A percentile compares a stretch with the other conserved stretches of the same genome.
Evolutionary conservation across 768 basidiomycete species (phyloP).

Genomic region (Boletus pseudo-olivaceus): DNA sequence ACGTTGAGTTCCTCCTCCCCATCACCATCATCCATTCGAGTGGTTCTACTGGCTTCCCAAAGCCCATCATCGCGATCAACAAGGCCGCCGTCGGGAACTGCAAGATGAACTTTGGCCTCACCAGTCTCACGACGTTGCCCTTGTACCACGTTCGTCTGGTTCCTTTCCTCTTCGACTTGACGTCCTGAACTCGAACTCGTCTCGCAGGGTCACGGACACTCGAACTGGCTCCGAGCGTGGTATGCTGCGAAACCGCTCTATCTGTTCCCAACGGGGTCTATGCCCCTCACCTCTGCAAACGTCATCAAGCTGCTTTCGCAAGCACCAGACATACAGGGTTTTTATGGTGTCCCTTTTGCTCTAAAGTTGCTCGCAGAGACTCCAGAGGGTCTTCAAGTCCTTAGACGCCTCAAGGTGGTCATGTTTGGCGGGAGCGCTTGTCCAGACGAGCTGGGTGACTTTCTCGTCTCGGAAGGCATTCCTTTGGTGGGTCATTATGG

Average conservation of each 20-base stretch:
- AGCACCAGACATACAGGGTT: conserved; percentile 30
- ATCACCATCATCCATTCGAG: conserved; percentile 27
- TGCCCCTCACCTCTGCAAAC: conserved; percentile 45
- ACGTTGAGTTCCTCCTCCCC: conserved; percentile 20
- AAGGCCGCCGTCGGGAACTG: conserved; percentile 35
- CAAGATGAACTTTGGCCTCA: conserved; percentile 29
- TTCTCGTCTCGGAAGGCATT: conserved; percentile 46
- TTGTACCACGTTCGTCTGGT: conserved; percentile 30
- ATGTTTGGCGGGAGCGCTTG: conserved; percentile 51
- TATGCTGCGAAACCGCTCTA: conserved; percentile 40
- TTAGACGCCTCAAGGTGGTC: conserved; percentile 46
- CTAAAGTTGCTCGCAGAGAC: conserved; percentile 48
- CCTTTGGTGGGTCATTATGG: conserved; percentile 49
- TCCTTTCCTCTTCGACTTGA: background rate
- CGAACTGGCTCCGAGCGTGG: conserved; percentile 39
- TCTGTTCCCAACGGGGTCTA: conserved; percentile 39
- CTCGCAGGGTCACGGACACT: conserved; percentile 22
- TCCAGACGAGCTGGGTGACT: conserved; percentile 52
- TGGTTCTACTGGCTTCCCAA: conserved; percentile 46
- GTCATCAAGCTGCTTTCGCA: conserved; percentile 38
- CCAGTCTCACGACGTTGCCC: conserved; percentile 26
- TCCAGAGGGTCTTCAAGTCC: conserved; percentile 39
- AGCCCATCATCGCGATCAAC: conserved; percentile 39
- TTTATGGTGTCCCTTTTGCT: conserved; percentile 38
- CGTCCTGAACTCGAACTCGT: background rate